Conservation (phyloP, 2,329 filamentous ascomycete species). For the Nemania sp. region DNA sequence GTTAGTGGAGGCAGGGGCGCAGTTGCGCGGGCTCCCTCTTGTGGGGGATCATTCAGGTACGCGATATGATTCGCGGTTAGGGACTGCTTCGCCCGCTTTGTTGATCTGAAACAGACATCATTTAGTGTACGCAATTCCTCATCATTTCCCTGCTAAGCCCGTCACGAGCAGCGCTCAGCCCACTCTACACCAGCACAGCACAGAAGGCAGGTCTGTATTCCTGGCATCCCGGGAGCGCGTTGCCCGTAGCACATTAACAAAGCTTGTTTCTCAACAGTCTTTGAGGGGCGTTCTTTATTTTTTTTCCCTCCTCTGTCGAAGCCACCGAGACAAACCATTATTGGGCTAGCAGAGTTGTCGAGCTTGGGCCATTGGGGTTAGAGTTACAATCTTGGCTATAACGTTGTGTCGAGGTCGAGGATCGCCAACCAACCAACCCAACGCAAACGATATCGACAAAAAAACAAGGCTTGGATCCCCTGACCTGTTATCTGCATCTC, state of each 20-base stretch:
- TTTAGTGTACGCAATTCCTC: conserved; percentile 19
- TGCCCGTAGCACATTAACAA: neutral
- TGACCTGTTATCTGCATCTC: conserved; percentile 6
- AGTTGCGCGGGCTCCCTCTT: neutral
- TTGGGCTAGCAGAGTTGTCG: too few species aligned
- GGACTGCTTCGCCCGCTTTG: conserved; percentile 28
- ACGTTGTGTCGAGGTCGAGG: neutral
- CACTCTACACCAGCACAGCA: too few species aligned
- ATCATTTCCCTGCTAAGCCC: conserved; percentile 14
- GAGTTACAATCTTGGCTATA: too few species aligned
- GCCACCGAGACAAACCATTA: neutral
- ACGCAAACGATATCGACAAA: too few species aligned
- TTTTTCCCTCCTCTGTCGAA: neutral
- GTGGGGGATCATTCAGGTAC: neutral
- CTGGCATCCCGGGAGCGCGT: neutral
- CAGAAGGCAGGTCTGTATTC: neutral
- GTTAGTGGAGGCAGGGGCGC: conserved; percentile 1
- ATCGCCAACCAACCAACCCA: conserved; percentile 1
- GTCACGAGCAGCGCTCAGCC: neutral
- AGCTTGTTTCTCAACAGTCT: too few species aligned
- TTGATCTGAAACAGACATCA: conserved; percentile 29
- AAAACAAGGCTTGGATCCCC: conserved; percentile 1
- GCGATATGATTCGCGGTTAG: conserved; percentile 18
- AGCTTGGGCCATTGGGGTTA: too few species aligned
- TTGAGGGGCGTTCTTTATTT: neutral